Base-by-base conservation (phyloP, 2,329 filamentous ascomycete species). In the Dactylella cylindrospora region DNA sequence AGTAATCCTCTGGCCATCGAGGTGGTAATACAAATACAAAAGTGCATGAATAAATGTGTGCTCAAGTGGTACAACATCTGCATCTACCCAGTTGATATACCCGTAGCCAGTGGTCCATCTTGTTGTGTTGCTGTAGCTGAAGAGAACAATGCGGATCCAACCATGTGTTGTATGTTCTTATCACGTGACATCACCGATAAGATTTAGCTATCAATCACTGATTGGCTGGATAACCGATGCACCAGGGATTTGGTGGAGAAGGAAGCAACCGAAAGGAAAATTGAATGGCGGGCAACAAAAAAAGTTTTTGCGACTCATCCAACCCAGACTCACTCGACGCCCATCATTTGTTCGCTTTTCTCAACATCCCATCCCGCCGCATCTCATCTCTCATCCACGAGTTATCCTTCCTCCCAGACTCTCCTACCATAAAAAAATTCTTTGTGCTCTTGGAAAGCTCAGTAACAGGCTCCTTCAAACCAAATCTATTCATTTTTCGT, bases 221-320 rank as follows among this genome's bases (percentile, higher is more conserved):
- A 51, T 40, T 51, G 47, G 47, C 20, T 19, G 10, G 12, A 15
- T 0, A 1, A 22, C 6, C 23, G 29, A 28, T 40, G 26, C 26
- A 12, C 15, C 41, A 49, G 29, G 47, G 47, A 53, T 44, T 12
- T 15, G n/a, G 46, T 29, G 35, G 29, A 31, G 29, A 36, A 49
- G 26, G 10, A 7, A n/a, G n/a, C n/a, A n/a, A n/a, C n/a, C n/a
- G n/a, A n/a, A 7, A 19, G 15, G 39, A 36, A 59, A 61, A 53
- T 33, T 20, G 33, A 36, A 61, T 53, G 47, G 54, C 54, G 41
- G 46, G 20, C 25, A 44, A 28, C 38, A 41, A 46, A 60, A 53
- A 61, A 61, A 44, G 40, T 47, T 60, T 55, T 49, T 61, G 55
- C 54, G 55, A 61, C 55, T 61, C 55, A 61, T 61, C 55, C 23